phyloP scores from a whole-genome alignment of 352 stramenopile species.

The Pythium folliculosum region DNA sequence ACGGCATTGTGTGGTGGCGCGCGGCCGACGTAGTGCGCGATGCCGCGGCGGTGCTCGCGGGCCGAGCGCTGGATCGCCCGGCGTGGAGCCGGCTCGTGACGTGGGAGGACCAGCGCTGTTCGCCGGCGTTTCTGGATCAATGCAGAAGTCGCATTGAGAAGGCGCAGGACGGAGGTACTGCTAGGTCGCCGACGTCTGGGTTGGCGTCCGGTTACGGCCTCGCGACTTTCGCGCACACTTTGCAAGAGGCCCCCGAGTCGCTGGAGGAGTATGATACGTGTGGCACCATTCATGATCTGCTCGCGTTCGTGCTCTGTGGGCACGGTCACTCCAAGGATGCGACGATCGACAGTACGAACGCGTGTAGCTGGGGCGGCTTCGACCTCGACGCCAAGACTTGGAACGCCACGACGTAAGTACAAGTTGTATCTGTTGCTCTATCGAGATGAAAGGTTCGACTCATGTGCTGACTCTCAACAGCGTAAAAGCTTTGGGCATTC shows the following conservation, averaged over 20 bases:
- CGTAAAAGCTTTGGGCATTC: conserved; percentile 59
- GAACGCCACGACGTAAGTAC: conserved; percentile 36
- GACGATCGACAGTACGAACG: conserved; percentile 75
- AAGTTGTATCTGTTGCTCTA: no score
- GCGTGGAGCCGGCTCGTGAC: conserved; percentile 70
- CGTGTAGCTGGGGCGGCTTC: conserved; percentile 75
- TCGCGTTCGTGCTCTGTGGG: conserved; percentile 75
- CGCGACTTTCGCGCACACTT: conserved; percentile 61
- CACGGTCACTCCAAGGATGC: conserved; percentile 37
- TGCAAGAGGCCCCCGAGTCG: conserved; percentile 35
- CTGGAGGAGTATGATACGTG: conserved; percentile 65
- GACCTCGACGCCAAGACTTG: conserved; percentile 45
- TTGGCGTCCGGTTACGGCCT: conserved; percentile 70
- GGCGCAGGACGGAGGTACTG: background rate
- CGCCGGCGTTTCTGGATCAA: conserved; percentile 45
- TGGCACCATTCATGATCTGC: conserved; percentile 80
- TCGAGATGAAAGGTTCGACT: no score
- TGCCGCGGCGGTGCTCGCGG: conserved; percentile 18
- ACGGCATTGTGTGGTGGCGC: conserved; percentile 85
- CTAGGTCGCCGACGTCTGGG: conserved; percentile 29
- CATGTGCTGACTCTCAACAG: conserved; percentile 25
- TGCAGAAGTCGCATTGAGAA: conserved; percentile 20
- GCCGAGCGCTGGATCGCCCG: conserved; percentile 7
- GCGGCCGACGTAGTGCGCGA: conserved; percentile 40
- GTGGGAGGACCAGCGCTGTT: conserved; percentile 83